phyloP scores from a whole-genome alignment of 768 basidiomycete species.

The Kwoniella shandongensis region DNA sequence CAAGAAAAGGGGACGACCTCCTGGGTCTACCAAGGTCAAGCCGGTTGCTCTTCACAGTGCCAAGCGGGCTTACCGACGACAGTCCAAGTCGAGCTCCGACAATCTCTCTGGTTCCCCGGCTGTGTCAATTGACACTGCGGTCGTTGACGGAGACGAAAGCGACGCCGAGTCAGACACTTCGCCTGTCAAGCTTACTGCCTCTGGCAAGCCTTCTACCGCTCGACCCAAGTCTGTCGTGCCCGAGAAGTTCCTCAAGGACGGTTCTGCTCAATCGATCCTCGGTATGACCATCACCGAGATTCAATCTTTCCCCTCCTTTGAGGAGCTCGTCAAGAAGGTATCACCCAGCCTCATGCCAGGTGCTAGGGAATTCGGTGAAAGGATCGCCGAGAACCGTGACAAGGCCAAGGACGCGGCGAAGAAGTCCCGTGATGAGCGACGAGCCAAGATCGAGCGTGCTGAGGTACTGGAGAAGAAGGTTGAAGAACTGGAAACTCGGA shows the following conservation, averaged over 20 bases:
- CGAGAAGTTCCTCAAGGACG: conserved; percentile 41
- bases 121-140: conserved; percentile 5
- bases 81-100: conserved; percentile 8
- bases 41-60: conserved; percentile 7
- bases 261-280: conserved; percentile 29
- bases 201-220: conserved; percentile 37
- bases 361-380: conserved; percentile 32
- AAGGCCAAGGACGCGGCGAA: conserved; percentile 41
- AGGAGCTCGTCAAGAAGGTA: conserved; percentile 36
- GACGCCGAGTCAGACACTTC: conserved; percentile 11
- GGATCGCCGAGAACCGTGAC: conserved; percentile 36
- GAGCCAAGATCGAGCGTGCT: conserved; percentile 32
- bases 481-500: conserved; percentile 24
- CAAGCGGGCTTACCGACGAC: conserved; percentile 12
- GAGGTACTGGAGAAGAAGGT: conserved; percentile 33
- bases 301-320: conserved; percentile 37
- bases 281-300: conserved; percentile 34
- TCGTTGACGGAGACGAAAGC: conserved; percentile 9
- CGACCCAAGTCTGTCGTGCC: conserved; percentile 43
- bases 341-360: conserved; percentile 3
- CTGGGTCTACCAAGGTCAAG: conserved; percentile 23
- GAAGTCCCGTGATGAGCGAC: conserved; percentile 36
- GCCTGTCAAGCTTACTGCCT: conserved; percentile 27
- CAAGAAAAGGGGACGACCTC: conserved; percentile 32
- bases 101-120: conserved; percentile 11